Percentiles rank a stretch among this genome's conserved stretches.
These are phyloP conservation scores for Holtermanniella nyarrowii DNA, from an alignment of 768 basidiomycete species.

Conservation along the genomic window DNA sequence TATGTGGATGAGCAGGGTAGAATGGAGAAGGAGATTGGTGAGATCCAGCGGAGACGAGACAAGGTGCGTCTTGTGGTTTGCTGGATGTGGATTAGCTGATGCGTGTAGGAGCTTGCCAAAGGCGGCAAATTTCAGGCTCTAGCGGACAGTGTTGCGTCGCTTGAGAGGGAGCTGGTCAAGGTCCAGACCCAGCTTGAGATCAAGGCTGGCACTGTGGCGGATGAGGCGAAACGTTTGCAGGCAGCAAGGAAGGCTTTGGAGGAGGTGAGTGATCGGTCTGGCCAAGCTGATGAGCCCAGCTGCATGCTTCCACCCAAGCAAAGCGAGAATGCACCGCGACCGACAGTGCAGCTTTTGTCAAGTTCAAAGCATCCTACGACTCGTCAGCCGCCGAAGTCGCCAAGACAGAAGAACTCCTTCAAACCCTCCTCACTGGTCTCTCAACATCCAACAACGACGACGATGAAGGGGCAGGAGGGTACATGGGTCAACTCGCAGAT, in stretches of 20 bases:
- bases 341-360: slow-evolving; percentile 50
- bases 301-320: slow-evolving; percentile 50
- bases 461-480: slow-evolving; percentile 66
- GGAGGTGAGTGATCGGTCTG: slow-evolving; percentile 47
- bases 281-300: slow-evolving; percentile 43
- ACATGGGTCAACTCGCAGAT: slow-evolving; percentile 89
- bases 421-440: slow-evolving; percentile 85
- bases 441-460: slow-evolving; percentile 57
- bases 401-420: slow-evolving; percentile 82
- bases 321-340: slow-evolving; percentile 55
- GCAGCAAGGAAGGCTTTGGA: slow-evolving; percentile 51
- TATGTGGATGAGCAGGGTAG: slow-evolving; percentile 46
- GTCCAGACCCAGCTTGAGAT: slow-evolving; percentile 76
- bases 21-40: slow-evolving; percentile 54
- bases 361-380: slow-evolving; percentile 61
- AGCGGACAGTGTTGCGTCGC: slow-evolving; percentile 64
- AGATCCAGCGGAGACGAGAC: slow-evolving; percentile 66
- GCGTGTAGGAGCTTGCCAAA: slow-evolving; percentile 65
- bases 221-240: slow-evolving; percentile 59
- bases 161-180: slow-evolving; percentile 73
- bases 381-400: slow-evolving; percentile 52
- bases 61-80: slow-evolving; percentile 30
- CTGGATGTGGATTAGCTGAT: slow-evolving; percentile 3
- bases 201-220: slow-evolving; percentile 59
- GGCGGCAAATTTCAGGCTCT: slow-evolving; percentile 83